Evolutionary conservation across 345 rosid species (phyloP).

Genomic region (Durio zibethinus): DNA sequence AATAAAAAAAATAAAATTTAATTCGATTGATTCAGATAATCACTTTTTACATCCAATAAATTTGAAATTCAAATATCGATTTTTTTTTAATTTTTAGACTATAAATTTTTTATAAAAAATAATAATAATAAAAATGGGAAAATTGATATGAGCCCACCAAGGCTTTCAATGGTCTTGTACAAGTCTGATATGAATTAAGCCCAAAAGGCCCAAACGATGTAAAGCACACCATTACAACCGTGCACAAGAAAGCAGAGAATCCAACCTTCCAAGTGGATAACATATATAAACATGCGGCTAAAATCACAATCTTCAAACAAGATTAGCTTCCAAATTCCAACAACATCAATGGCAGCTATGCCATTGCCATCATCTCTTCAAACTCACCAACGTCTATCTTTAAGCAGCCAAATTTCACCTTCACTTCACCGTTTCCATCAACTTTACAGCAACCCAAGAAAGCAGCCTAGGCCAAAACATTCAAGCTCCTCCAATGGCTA

Average conservation of each 20-base stretch:
- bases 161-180: not conserved
- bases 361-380: conserved; percentile 35
- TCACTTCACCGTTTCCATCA: conserved; percentile 43
- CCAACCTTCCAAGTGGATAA: not conserved
- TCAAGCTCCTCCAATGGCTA: conserved; percentile 28
- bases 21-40: too few relatives aligned
- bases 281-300: conserved; percentile 7
- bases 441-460: conserved; percentile 16
- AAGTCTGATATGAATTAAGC: not conserved
- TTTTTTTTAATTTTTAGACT: too few relatives aligned
- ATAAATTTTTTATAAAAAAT: too few relatives aligned
- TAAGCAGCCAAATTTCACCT: conserved; percentile 53
- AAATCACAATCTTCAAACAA: not conserved
- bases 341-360: conserved; percentile 33
- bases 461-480: conserved; percentile 21
- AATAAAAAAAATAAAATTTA: too few relatives aligned
- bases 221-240: not conserved
- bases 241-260: not conserved
- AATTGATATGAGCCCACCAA: not conserved
- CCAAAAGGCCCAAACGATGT: not conserved
- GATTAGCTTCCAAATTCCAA: not conserved
- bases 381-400: conserved; percentile 29
- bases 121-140: too few relatives aligned
- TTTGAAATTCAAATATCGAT: too few relatives aligned
- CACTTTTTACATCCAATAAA: too few relatives aligned